These are phyloP conservation scores for Middelhovenomyces tepae DNA, from an alignment of 805 yeast species.

Conservation along the genomic window DNA sequence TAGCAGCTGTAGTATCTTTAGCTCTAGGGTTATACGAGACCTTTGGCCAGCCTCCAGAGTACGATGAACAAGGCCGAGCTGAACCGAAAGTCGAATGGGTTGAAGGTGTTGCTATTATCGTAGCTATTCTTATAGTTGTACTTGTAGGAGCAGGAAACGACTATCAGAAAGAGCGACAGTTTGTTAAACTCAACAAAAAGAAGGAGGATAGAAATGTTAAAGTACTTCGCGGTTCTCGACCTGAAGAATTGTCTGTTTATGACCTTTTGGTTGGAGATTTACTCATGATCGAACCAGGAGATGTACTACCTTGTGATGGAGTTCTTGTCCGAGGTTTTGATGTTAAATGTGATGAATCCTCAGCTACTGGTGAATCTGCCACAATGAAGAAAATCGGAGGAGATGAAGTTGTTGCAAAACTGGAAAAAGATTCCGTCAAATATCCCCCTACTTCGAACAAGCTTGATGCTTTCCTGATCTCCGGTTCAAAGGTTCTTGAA, in stretches of 20 bases:
- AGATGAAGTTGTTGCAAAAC: slow-evolving; percentile 28
- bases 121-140: slow-evolving; percentile 85
- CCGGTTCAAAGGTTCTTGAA: slow-evolving; percentile 80
- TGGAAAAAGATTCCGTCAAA: slow-evolving; percentile 21
- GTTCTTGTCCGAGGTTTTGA: slow-evolving; percentile 57
- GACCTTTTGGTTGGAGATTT: slow-evolving; percentile 84
- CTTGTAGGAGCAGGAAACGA: slow-evolving; percentile 93
- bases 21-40: slow-evolving; percentile 90
- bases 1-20: slow-evolving; percentile 84
- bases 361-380: slow-evolving; percentile 89
- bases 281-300: slow-evolving; percentile 81
- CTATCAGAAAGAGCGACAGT: slow-evolving; percentile 92
- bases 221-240: slow-evolving; percentile 66
- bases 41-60: slow-evolving; percentile 70
- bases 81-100: slow-evolving; percentile 93
- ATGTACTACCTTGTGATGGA: slow-evolving; percentile 84
- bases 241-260: slow-evolving; percentile 57
- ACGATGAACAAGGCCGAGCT: slow-evolving; percentile 68
- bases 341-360: slow-evolving; percentile 84
- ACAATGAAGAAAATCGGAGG: slow-evolving; percentile 66
- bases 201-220: slow-evolving; percentile 76
- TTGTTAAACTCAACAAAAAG: slow-evolving; percentile 76
- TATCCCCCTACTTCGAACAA: slow-evolving; percentile 28
- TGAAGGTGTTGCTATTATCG: slow-evolving; percentile 95
- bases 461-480: slow-evolving; percentile 77